Base-by-base conservation (phyloP, 345 rosid genomes). In the Melaleuca quinquenervia region DNA sequence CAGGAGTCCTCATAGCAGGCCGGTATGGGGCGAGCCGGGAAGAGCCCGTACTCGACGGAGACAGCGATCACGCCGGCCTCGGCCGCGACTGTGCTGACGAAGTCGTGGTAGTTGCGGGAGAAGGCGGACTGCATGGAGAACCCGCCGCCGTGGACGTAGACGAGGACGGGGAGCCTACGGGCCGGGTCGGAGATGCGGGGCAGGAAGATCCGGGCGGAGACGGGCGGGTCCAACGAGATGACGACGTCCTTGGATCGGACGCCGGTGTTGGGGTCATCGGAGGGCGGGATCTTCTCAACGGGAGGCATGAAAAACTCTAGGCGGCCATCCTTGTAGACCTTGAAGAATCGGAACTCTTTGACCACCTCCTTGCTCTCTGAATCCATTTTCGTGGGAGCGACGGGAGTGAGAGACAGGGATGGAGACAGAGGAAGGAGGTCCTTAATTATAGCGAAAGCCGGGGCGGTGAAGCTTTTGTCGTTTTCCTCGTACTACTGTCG, bases 181-280 rank as follows among this genome's bases (percentile, higher is more conserved):
- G 29, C 26, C 9, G 89, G 89, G 82, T 85, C 41, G 3, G 52
- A 52, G 85, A 87, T 27, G 5, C 21, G 84, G 12, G 92, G 92
- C 9, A 91, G 76, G 89, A 91, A 92, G 70, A 92, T 62, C 21
- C 93, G 91, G 78, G 91, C 91, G 5, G 91, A 88, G 56, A 90
- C 70, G 32, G 50, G 60, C 51, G 90, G 92, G 41, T 84, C 64
- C 48, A 52, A 11, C 15, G 86, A 87, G 51, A 87, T 82, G 86
- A 82, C 82, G 70, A 84, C 92, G 50, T 91, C 91, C 82, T 89
- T 90, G 54, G 88, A 87, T 18, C 74, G 86, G 82, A 89, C 89
- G 53, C 91, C 89, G 70, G 89, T 87, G 76, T 11, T 18, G 36
- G 89, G 88, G 64, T 89, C 90, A 7, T 82, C 85, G 48, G 56